Base-by-base conservation (phyloP, 2,329 filamentous ascomycete species). In the Claviceps pazoutovae region DNA sequence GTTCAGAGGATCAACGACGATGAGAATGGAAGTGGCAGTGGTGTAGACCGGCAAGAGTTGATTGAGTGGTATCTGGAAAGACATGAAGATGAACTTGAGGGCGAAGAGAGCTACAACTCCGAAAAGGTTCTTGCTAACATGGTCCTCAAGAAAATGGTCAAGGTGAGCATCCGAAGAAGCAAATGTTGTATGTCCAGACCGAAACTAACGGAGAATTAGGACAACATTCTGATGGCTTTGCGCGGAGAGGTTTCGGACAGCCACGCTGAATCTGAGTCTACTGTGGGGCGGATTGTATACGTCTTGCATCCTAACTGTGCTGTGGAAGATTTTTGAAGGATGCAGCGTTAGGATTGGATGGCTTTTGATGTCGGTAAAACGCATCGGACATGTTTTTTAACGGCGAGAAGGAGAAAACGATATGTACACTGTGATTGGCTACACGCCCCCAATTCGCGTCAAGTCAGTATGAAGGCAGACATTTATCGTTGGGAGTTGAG, bases 81-180 rank as follows among this genome's bases (percentile, higher is more conserved):
- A 68, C 86, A 86, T 60, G 93, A 98, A 66, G 79, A 82, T 17
- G 85, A 94, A 62, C 71, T 98, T 54, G 76, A 85, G 38, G 84
- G 74, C 43, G 84, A 94, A 66, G 88, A 95, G 52, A 88, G 90
- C 59, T 76, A 95, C 62, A 78, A 90, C 63, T 73, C 71, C 16
- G 89, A 97, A 70, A 78, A 80, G 63, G 73, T 73, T 3, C 70
- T 95, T 52, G 84, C 83, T 14, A 79, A 74, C 64, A 93, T 95
- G 78, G 91, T 98, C 50, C 70, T 98, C 59, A 95, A 87, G 76
- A 84, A 88, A 68, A 94, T 97, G 84, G 86, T 96, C 63, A 96
- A 93, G 83, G 89, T 93, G 73, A 63, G 80, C 56, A 48, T 42
- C 30, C 19, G 17, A 13, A 36, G 45, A 38, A 16, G 5, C 42